phyloP scores from a whole-genome alignment of 495 filamentous ascomycete species.

The Neurospora discreta region DNA sequence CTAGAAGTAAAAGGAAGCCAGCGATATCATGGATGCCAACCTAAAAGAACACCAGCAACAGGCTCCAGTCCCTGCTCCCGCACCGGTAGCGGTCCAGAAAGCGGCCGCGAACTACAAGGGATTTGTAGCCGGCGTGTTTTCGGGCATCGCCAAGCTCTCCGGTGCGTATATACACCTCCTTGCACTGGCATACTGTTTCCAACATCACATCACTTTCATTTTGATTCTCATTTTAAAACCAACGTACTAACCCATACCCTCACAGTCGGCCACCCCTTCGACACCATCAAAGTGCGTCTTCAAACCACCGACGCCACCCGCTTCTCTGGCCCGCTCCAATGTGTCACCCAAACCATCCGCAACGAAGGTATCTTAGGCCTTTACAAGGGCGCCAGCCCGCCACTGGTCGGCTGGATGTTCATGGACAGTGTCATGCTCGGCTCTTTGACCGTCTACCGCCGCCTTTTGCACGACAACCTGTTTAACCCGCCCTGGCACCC shows the following conservation, averaged over 20 bases:
- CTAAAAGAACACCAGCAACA: neutral
- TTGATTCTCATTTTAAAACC: neutral
- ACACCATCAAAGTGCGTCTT: constrained; percentile 91
- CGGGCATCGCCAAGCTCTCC: constrained; percentile 79
- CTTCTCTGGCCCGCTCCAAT: constrained; percentile 82
- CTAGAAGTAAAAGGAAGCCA: neutral
- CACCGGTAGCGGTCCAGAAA: constrained; percentile 5
- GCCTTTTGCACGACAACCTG: constrained; percentile 63
- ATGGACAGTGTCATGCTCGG: constrained; percentile 97
- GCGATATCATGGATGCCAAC: constrained; percentile 8
- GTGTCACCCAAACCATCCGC: constrained; percentile 65
- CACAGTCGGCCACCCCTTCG: constrained; percentile 55
- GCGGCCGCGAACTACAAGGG: constrained; percentile 59
- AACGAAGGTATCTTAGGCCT: constrained; percentile 70
- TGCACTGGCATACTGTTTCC: no score
- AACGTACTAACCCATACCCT: neutral
- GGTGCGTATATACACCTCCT: constrained; percentile 39
- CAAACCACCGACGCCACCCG: constrained; percentile 71
- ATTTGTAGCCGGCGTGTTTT: constrained; percentile 90
- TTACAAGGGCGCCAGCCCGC: constrained; percentile 88
- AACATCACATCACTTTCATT: neutral
- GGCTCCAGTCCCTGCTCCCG: constrained; percentile 1
- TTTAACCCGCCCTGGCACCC: constrained; percentile 48
- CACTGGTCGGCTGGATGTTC: constrained; percentile 92
- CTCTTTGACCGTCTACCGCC: constrained; percentile 78